These are phyloP conservation scores for Draba incana DNA, from an alignment of 345 rosid species.

Conservation along the genomic window DNA sequence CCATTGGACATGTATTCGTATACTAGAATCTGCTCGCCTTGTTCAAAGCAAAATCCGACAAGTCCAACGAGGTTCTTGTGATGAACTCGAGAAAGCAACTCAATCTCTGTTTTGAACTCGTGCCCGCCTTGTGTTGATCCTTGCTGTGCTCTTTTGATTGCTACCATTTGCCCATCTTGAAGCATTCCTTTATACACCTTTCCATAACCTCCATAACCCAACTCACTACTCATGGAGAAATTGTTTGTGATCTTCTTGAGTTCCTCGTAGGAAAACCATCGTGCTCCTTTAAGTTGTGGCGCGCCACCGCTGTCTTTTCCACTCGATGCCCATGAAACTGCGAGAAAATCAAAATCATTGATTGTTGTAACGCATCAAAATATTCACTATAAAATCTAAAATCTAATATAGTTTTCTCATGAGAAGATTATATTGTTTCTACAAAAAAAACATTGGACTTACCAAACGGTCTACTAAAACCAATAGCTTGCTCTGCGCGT, in stretches of 20 bases:
- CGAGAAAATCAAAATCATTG: conserved; percentile 21
- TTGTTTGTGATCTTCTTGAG: conserved; percentile 76
- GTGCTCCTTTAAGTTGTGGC: conserved; percentile 92
- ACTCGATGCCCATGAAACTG: conserved; percentile 94
- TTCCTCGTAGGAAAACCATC: conserved; percentile 95
- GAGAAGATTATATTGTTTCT: not conserved
- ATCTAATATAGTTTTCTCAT: not conserved
- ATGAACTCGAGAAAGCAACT: conserved; percentile 92
- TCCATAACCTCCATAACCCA: conserved; percentile 96
- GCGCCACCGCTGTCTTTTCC: conserved; percentile 87
- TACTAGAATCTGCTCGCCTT: conserved; percentile 87
- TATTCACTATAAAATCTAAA: conserved; percentile 1
- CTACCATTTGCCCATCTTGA: conserved; percentile 70
- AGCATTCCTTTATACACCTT: conserved; percentile 91
- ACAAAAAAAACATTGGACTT: conserved; percentile 32
- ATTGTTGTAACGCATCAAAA: conserved; percentile 3
- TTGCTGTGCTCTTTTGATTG: conserved; percentile 88
- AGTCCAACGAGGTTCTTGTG: conserved; percentile 93
- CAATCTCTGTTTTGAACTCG: conserved; percentile 97
- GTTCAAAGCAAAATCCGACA: conserved; percentile 89
- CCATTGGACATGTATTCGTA: conserved; percentile 91
- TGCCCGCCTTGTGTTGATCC: conserved; percentile 94
- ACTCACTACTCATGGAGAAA: conserved; percentile 71
- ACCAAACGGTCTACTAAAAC: conserved; percentile 88
- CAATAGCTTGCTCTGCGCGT: conserved; percentile 93